Conservation (phyloP, 2,329 filamentous ascomycete species). For the Trichoderma semiorbis region DNA sequence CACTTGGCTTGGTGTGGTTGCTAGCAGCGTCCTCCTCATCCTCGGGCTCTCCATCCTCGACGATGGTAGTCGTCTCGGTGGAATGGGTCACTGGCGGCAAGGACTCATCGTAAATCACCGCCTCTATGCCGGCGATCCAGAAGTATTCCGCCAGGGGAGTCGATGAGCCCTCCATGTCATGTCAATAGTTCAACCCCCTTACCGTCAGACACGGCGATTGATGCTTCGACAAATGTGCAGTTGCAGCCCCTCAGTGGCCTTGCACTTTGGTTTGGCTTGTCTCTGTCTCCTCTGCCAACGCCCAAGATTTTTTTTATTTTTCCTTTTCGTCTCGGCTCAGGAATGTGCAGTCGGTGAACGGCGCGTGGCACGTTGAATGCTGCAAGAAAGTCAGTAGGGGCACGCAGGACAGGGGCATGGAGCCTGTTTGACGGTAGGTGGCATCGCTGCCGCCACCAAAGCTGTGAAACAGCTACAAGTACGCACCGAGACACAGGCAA, state of each 20-base stretch:
- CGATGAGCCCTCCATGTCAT: constrained; percentile 59
- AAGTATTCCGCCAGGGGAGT: constrained; percentile 70
- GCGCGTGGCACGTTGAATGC: constrained; percentile 18
- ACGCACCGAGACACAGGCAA: constrained; percentile 11
- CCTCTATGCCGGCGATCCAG: constrained; percentile 71
- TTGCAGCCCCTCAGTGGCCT: background rate
- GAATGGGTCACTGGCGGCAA: constrained; percentile 32
- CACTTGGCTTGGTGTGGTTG: constrained; percentile 27
- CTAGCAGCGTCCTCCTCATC: constrained; percentile 48
- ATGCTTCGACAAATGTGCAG: background rate
- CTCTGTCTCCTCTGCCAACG: background rate
- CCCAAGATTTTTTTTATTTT: background rate
- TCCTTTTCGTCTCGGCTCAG: background rate
- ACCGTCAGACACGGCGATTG: constrained; percentile 22
- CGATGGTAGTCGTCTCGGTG: constrained; percentile 58
- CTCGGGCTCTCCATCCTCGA: constrained; percentile 61
- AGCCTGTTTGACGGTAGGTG: constrained; percentile 17
- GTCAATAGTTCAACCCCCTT: constrained; percentile 31
- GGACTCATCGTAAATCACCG: constrained; percentile 60
- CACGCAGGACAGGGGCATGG: constrained; percentile 18
- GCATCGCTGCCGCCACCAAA: constrained; percentile 18
- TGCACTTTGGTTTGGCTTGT: background rate
- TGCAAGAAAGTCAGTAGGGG: constrained; percentile 19
- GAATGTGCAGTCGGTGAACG: constrained; percentile 16
- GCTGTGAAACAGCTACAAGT: constrained; percentile 15